Percentiles rank a stretch among this genome's conserved stretches.
Evolutionary conservation across 2,329 filamentous ascomycete genomes (phyloP).

Genomic region (Cercospora zeina): DNA sequence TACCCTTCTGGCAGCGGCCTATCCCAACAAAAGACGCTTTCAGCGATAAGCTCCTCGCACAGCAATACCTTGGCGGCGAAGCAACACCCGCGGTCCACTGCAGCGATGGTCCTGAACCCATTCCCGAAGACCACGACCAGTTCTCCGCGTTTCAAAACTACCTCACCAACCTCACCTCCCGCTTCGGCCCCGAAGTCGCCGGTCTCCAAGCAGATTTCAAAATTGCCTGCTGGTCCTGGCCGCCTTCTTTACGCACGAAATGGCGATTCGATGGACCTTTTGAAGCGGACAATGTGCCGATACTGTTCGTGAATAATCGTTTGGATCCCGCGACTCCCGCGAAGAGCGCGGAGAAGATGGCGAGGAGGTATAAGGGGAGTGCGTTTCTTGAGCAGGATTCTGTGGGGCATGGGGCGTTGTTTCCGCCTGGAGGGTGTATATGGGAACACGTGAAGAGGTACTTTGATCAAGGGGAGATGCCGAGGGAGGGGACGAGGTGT

Average conservation of each 20-base stretch:
- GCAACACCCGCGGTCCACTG: conserved; percentile 26
- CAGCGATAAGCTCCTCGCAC: conserved; percentile 25
- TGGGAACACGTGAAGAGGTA: conserved; percentile 36
- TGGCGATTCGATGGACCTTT: conserved; percentile 29
- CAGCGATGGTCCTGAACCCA: conserved; percentile 26
- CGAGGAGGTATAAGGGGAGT: conserved; percentile 36
- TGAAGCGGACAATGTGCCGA: conserved; percentile 20
- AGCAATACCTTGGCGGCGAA: conserved; percentile 28
- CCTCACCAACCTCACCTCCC: conserved; percentile 21
- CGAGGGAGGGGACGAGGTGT: conserved; percentile 35
- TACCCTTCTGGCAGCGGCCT: conserved; percentile 28
- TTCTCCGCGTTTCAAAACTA: conserved; percentile 24
- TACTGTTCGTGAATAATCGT: conserved; percentile 30
- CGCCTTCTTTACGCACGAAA: conserved; percentile 26
- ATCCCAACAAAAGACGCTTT: conserved; percentile 26
- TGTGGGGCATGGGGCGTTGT: conserved; percentile 38
- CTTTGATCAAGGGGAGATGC: conserved; percentile 39
- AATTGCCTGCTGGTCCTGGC: conserved; percentile 31
- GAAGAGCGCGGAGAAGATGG: conserved; percentile 41
- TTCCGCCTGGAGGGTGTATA: conserved; percentile 34
- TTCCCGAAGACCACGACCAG: conserved; percentile 6
- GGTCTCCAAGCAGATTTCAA: conserved; percentile 30
- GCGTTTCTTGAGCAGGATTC: conserved; percentile 39
- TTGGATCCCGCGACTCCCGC: conserved; percentile 42
- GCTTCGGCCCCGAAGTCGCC: conserved; percentile 26